Percentiles rank a stretch among this genome's conserved stretches.
Conservation (phyloP, 2,329 filamentous ascomycete genomes). For the Nemania sp. region DNA sequence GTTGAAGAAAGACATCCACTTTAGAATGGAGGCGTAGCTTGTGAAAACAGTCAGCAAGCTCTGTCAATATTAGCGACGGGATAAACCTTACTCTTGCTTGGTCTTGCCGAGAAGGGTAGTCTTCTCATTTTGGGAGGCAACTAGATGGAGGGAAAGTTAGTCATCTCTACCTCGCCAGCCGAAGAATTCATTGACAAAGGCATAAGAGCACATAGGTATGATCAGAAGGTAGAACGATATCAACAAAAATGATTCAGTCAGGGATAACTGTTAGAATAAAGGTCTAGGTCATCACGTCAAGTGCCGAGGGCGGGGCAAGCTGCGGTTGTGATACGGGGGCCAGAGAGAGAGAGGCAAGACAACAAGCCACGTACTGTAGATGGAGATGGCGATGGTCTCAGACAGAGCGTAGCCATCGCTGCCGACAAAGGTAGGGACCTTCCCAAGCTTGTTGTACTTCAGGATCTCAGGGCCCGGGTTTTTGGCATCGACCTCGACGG, state of each 20-base stretch:
- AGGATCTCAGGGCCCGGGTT: constrained; percentile 77
- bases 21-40: constrained; percentile 91
- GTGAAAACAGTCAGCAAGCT: constrained; percentile 32
- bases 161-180: constrained; percentile 36
- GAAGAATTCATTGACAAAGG: constrained; percentile 29
- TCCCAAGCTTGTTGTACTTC: constrained; percentile 84
- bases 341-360: constrained; percentile 16
- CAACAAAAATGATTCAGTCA: constrained; percentile 93
- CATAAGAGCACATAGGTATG: constrained; percentile 39
- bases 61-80: not conserved
- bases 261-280: constrained; percentile 91
- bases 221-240: constrained; percentile 85
- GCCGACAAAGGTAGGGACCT: constrained; percentile 91
- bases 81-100: constrained; percentile 86
- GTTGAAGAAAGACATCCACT: constrained; percentile 99
- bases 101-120: constrained; percentile 98
- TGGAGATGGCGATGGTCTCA: constrained; percentile 92
- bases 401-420: constrained; percentile 87
- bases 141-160: constrained; percentile 52
- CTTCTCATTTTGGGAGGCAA: constrained; percentile 99
- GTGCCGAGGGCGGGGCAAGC: constrained; percentile 19
- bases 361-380: constrained; percentile 80
- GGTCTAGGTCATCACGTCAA: constrained; percentile 72
- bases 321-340: constrained; percentile 19
- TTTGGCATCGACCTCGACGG: constrained; percentile 71